A percentile compares a stretch with the other conserved stretches of the same genome.
Conservation (phyloP, 805 yeast genomes). For the Saturnispora quitensis region DNA sequence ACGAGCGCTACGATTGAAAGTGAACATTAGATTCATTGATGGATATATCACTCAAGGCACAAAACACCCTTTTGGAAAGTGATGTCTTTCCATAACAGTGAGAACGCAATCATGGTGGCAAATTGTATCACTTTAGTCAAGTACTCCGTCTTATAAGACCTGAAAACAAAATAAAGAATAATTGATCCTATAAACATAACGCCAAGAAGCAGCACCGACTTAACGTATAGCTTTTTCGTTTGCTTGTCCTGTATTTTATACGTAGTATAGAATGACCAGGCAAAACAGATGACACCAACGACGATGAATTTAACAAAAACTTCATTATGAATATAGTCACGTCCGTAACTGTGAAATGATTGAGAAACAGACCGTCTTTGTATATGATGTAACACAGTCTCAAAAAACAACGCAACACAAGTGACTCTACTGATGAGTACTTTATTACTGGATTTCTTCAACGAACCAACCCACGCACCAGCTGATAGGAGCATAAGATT, state of each 20-base stretch:
- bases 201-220: conserved; percentile 6
- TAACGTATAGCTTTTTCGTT: conserved; percentile 9
- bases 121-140: conserved; percentile 2
- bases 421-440: not conserved
- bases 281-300: not conserved
- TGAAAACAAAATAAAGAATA: conserved; percentile 7
- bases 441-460: not conserved
- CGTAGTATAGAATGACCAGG: conserved; percentile 14
- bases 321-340: not conserved
- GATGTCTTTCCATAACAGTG: conserved; percentile 20
- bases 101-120: not conserved
- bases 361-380: too few species aligned
- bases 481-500: conserved; percentile 23
- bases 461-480: conserved; percentile 17
- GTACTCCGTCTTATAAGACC: not conserved
- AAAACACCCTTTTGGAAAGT: not conserved
- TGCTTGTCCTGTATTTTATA: conserved; percentile 13
- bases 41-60: not conserved
- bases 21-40: not conserved
- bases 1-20: conserved; percentile 9
- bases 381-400: not conserved
- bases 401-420: not conserved
- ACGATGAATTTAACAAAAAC: not conserved
- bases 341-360: not conserved
- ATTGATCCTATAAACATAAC: conserved; percentile 15